These are phyloP conservation scores for Backusella liffmaniae DNA, from an alignment of 192 early-diverging fungal species.

Conservation along the genomic window DNA sequence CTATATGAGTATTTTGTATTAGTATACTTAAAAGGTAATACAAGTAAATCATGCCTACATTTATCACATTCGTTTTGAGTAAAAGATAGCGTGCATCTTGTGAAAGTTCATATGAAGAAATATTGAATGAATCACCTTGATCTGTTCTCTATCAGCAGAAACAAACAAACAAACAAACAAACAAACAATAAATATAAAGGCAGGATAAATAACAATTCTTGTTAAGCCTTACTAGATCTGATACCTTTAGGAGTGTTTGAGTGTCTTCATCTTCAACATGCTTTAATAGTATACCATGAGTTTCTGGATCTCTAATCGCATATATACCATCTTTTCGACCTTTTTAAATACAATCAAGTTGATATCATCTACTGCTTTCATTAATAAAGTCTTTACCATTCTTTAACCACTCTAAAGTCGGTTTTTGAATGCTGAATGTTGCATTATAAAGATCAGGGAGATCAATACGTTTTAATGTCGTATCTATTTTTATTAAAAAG, in stretches of 20 bases:
- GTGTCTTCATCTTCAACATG: constrained; percentile 14
- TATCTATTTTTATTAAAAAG: not conserved
- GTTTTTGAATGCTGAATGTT: not conserved
- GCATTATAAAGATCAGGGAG: constrained; percentile 16
- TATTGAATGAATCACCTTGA: not conserved
- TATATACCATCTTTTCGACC: constrained; percentile 18
- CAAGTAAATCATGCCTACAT: constrained; percentile 40
- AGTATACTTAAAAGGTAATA: not conserved
- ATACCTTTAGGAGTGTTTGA: constrained; percentile 17
- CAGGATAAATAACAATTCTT: not conserved
- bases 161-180: not conserved
- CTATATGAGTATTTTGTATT: constrained; percentile 24
- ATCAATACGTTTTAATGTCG: constrained; percentile 6
- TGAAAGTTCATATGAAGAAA: constrained; percentile 63
- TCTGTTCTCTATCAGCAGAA: not conserved
- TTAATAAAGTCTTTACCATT: constrained; percentile 13
- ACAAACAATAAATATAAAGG: not conserved
- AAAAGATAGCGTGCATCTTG: constrained; percentile 80
- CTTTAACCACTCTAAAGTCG: constrained; percentile 16
- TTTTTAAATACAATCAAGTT: not conserved
- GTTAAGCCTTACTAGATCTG: constrained; percentile 5
- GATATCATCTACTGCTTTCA: not conserved
- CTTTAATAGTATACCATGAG: constrained; percentile 14
- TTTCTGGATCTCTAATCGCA: not conserved
- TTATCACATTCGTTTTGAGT: constrained; percentile 51